phyloP scores from a whole-genome alignment of 768 basidiomycete species.

The Collybia sp. region DNA sequence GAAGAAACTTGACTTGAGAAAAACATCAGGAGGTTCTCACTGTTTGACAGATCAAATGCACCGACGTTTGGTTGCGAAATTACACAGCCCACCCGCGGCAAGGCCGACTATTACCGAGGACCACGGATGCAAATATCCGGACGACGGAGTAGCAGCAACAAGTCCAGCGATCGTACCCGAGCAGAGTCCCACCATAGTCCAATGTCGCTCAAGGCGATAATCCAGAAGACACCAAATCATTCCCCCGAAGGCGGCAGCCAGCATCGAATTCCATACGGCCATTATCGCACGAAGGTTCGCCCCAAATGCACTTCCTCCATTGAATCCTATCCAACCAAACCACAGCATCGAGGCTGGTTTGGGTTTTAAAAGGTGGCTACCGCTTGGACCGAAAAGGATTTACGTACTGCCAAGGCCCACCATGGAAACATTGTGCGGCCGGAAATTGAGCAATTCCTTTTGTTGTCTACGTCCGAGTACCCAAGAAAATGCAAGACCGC shows the following conservation, averaged over 20 bases:
- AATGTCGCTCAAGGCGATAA: slow-evolving; percentile 75
- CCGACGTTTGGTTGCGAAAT: slow-evolving; percentile 81
- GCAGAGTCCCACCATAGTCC: slow-evolving; percentile 90
- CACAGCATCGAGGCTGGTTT: slow-evolving; percentile 65
- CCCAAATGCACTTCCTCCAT: slow-evolving; percentile 85
- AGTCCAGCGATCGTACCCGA: slow-evolving; percentile 88
- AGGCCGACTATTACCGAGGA: slow-evolving; percentile 73
- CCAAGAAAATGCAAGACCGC: slow-evolving; percentile 82
- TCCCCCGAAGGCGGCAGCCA: slow-evolving; percentile 77
- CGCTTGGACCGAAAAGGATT: background rate
- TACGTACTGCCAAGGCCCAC: slow-evolving; percentile 69
- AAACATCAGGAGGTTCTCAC: slow-evolving; percentile 1
- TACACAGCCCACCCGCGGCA: slow-evolving; percentile 67
- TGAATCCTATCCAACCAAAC: slow-evolving; percentile 91
- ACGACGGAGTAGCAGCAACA: slow-evolving; percentile 85
- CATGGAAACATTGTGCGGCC: slow-evolving; percentile 84
- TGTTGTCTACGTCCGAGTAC: slow-evolving; percentile 80
- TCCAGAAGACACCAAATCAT: slow-evolving; percentile 82
- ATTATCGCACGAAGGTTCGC: slow-evolving; percentile 84
- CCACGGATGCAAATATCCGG: slow-evolving; percentile 78
- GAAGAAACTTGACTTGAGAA: slow-evolving; percentile 55
- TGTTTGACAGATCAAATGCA: slow-evolving; percentile 1
- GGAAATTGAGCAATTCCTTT: slow-evolving; percentile 69
- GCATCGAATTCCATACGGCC: slow-evolving; percentile 87
- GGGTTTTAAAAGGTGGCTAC: background rate